A percentile compares a stretch with the other conserved stretches of the same genome.
phyloP scores from a whole-genome alignment of 192 early-diverging fungal genomes.

The Polychytrium aggregatum region DNA sequence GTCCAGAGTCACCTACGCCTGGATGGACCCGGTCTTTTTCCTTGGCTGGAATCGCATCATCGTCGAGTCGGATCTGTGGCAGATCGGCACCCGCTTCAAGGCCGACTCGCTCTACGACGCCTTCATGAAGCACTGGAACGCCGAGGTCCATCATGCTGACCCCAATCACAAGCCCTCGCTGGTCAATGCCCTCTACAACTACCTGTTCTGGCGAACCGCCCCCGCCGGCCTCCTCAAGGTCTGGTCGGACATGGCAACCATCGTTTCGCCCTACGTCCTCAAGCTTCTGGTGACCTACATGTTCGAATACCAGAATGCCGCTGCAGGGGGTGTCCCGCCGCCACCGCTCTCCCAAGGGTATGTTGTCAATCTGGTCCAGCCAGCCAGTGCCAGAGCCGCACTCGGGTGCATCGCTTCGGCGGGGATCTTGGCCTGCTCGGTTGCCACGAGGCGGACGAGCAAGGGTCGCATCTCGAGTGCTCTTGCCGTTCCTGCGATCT shows the following conservation, averaged over 20 bases:
- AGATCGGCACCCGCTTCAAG: slow-evolving; percentile 15
- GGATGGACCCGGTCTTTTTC: slow-evolving; percentile 48
- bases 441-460: too few species aligned
- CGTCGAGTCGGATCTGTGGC: slow-evolving; percentile 45
- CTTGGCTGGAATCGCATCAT: slow-evolving; percentile 43
- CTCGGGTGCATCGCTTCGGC: too few species aligned
- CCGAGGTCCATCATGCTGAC: slow-evolving; percentile 8
- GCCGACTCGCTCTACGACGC: slow-evolving; percentile 15
- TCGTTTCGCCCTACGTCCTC: slow-evolving; percentile 31
- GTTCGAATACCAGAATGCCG: too few species aligned
- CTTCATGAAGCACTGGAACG: slow-evolving; percentile 27
- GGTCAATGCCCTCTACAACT: slow-evolving; percentile 9
- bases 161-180: too few species aligned
- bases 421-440: too few species aligned
- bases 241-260: slow-evolving; percentile 17
- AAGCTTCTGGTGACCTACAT: slow-evolving; percentile 24
- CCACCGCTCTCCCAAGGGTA: too few species aligned
- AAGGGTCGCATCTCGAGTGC: too few species aligned
- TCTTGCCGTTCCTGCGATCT: too few species aligned
- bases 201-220: slow-evolving; percentile 12
- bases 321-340: too few species aligned
- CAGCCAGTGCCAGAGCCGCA: too few species aligned
- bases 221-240: slow-evolving; percentile 19
- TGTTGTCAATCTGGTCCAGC: too few species aligned
- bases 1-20: slow-evolving; percentile 27